Evolutionary conservation across 805 yeast genomes (phyloP), one percentile per base, ranked within the genome.

Genomic region (Candida cerambycidarum): DNA sequence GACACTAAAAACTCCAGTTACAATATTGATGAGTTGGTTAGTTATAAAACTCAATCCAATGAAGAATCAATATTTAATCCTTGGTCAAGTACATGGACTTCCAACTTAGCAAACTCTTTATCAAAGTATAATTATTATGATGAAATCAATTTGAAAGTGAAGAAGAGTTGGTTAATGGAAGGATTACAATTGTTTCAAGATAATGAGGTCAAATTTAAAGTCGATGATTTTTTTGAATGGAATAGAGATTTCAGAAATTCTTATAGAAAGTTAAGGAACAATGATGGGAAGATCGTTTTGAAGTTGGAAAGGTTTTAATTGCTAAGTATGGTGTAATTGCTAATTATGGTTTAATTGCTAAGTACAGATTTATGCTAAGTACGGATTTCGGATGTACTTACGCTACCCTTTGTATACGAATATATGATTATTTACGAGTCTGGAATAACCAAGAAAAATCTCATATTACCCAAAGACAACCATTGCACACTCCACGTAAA

Each of bases 161-260:
- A 54, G 25, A 42, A 52, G n/a, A 46, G 41, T 11, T 69, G 75
- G 75, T 48, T 68, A 4, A 42, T 44, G 12, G 69, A 69, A 46
- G 73, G 65, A 1, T 55, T 64, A 18, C 46, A 50, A 17, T 43
- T 62, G 15, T 45, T 66, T 7, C 40, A 58, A 18, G 48, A 51
- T 2, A 60, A 59, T 8, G 59, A 59, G 39, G 44, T 70, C 30
- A 59, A 57, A 46, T 58, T 67, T 42, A 52, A 54, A 32, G 52
- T 69, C 24, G 67, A 65, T 45, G 53, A 52, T 16, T 55, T 47
- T 32, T 42, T 53, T 8, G 76, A 70, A 46, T 70, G 76, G 76
- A 54, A 73, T 45, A 56, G 57, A 39, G 58, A 61, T 40, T 64
- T 60, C 49, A 59, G 58, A 37, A 42, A 54, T n/a, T 53, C 53